Conservation (phyloP, 2,329 filamentous ascomycete species). For the Fusarium coicis region DNA sequence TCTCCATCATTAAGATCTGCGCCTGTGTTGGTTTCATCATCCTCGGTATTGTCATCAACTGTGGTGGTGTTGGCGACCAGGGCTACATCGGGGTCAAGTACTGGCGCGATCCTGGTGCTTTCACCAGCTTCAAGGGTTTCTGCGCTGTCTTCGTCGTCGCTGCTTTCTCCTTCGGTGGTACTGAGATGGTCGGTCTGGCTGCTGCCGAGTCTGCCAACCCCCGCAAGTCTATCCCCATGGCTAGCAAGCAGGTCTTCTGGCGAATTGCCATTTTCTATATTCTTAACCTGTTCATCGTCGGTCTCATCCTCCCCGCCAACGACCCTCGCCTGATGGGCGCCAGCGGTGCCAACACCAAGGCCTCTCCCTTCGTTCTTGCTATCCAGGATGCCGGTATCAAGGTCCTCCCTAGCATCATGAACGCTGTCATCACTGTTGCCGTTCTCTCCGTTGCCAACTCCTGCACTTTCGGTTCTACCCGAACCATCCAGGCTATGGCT, state of each 20-base stretch:
- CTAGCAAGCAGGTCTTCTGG: slow-evolving; percentile 96
- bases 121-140: slow-evolving; percentile 83
- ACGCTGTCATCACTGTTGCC: slow-evolving; percentile 89
- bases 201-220: slow-evolving; percentile 82
- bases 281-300: slow-evolving; percentile 82
- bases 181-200: slow-evolving; percentile 79
- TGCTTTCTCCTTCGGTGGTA: slow-evolving; percentile 78
- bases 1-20: slow-evolving; percentile 85
- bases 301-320: slow-evolving; percentile 81
- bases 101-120: slow-evolving; percentile 84
- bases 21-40: slow-evolving; percentile 73
- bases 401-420: slow-evolving; percentile 88
- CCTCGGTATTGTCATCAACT: slow-evolving; percentile 86
- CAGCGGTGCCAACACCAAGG: slow-evolving; percentile 71
- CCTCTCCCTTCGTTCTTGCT: slow-evolving; percentile 93
- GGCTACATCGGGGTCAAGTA: slow-evolving; percentile 83
- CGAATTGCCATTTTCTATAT: slow-evolving; percentile 92
- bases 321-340: slow-evolving; percentile 71
- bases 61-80: slow-evolving; percentile 76
- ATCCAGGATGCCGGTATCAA: slow-evolving; percentile 86
- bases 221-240: slow-evolving; percentile 82
- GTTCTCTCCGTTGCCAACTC: slow-evolving; percentile 93
- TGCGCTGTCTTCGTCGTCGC: slow-evolving; percentile 81
- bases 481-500: slow-evolving; percentile 88
- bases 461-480: slow-evolving; percentile 89